Base-by-base conservation (phyloP, 805 yeast genomes). In the Metschnikowia henanensis region DNA sequence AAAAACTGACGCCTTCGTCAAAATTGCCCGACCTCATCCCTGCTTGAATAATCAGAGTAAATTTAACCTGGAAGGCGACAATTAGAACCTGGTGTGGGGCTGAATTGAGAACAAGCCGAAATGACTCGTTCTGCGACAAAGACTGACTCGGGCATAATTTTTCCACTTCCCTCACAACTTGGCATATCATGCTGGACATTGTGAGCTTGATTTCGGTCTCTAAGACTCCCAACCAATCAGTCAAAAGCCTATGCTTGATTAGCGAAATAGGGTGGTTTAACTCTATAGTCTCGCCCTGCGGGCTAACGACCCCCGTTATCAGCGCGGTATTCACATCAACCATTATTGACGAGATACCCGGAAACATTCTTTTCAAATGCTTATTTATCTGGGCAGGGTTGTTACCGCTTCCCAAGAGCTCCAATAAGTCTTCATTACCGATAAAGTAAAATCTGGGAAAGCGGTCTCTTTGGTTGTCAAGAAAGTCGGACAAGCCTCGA, bases 351-450 rank as follows among this genome's bases (percentile, higher is more conserved):
- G 73, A 51, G 3, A 89, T 66, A 2, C 92, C 95, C 5, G 80
- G 61, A 59, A 86, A 90, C 83, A 90, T 76, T 55, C 86, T 87
- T 36, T 71, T 69, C 38, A 90, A 63, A 55, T 84, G 90, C 35
- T 70, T 74, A 15, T 82, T 80, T 4, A 83, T 68, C 15, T 59
- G 51, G 2, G 35, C 32, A 2, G 79, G 53, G 50, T 82, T 76
- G 5, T 59, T 64, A 0, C 80, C 66, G 40, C 83, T 76, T 2
- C 97, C 96, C 28, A 92, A 76, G 30, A 92, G 76, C 48, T 88
- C 95, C 26, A 92, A 66, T 23, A 92, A 64, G 59, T 92, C 97
- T 47, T 90, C 96, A 59, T 92, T 92, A 5, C 97, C 97, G 21
- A 92, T 66, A 58, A 92, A 91, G 56, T 84, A 90, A 43, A 90